Conservation (phyloP, 768 basidiomycete genomes). For the Lactifluus hygrophoroides region DNA sequence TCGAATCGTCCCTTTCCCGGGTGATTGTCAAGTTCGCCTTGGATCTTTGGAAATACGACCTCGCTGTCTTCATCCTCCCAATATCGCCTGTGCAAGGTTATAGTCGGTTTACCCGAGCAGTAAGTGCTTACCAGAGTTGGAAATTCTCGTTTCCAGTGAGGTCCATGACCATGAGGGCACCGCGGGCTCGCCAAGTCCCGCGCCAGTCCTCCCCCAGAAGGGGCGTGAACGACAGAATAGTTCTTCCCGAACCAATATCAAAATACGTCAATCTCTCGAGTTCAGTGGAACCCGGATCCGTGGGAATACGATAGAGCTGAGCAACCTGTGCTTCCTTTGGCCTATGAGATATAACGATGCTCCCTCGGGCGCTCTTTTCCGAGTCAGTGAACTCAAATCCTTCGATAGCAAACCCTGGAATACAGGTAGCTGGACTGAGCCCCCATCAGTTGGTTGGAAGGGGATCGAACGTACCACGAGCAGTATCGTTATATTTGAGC, state of each 20-base stretch:
- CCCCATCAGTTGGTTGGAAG: background rate
- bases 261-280: conserved; percentile 34
- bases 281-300: conserved; percentile 23
- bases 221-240: conserved; percentile 27
- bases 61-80: conserved; percentile 32
- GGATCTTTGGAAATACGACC: conserved; percentile 27
- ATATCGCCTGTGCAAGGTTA: conserved; percentile 28
- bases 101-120: no score
- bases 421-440: no score
- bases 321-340: conserved; percentile 33
- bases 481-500: conserved; percentile 33
- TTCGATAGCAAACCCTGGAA: background rate
- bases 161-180: conserved; percentile 34
- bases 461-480: conserved; percentile 24
- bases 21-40: conserved; percentile 32
- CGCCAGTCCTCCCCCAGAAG: conserved; percentile 36
- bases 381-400: conserved; percentile 3
- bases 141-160: conserved; percentile 34
- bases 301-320: conserved; percentile 31
- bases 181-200: conserved; percentile 30
- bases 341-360: conserved; percentile 32
- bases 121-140: conserved; percentile 32
- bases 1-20: conserved; percentile 36
- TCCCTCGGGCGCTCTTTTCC: conserved; percentile 14
- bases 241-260: conserved; percentile 32